Evolutionary conservation across 2,329 filamentous ascomycete genomes (phyloP), one percentile per base, ranked within the genome.

Genomic region (Metarhizium anisopliae): DNA sequence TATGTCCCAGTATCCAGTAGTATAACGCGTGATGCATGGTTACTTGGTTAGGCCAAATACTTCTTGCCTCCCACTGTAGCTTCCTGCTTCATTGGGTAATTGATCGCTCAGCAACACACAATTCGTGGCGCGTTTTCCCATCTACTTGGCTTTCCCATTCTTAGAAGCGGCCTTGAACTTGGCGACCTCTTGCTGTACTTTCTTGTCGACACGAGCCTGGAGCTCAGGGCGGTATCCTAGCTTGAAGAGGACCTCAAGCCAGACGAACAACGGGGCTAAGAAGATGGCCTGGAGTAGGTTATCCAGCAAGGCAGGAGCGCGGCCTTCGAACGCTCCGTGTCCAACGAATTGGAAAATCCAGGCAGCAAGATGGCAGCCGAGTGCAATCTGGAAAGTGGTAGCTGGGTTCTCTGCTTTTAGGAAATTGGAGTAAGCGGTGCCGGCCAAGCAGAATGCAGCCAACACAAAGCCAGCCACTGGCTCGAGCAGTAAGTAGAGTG

Each of bases 311-410:
- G 92, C 93, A 7, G 93, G 94, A 2, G 92, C 90, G 53, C 93
- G 84, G 20, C 89, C 84, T 72, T 97, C 94, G 63, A 90, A 97
- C 52, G 81, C 83, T 42, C 91, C 92, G 67, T 99, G 94, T 32
- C 94, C 94, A 52, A 97, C 65, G 67, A 99, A 96, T 68, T 99
- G 94, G 52, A 86, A 78, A 55, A 96, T 75, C 94, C 94, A 99
- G 58, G 84, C 86, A 50, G 85, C 74, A 49, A 91, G 68, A 62
- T 95, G 86, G 47, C 91, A 71, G 3, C 75, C 83, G 18, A 87
- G 76, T 43, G 90, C 89, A 32, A 70, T 67, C 63, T 80, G 70
- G 58, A 81, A 83, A 51, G 77, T 78, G 16, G 69, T 63, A 35
- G 73, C 72, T 5, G 78, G 69, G 60, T 79, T 68, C 32, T 82